Evolutionary conservation across 192 early-diverging fungal genomes (phyloP).

Genomic region (Backusella australiensis): DNA sequence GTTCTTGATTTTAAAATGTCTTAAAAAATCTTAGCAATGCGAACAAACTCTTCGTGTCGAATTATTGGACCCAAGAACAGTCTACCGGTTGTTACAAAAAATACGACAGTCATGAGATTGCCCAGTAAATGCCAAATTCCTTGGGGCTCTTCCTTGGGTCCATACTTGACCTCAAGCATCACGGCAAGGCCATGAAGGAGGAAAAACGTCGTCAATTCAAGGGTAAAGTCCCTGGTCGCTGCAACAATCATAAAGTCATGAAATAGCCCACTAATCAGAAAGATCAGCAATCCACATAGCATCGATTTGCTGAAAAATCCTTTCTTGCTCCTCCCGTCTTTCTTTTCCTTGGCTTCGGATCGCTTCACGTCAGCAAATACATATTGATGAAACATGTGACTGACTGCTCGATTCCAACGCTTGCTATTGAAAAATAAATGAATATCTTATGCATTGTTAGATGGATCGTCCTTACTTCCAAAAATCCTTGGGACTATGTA

Average conservation of each 20-base stretch:
- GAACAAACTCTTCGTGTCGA: constrained; percentile 6
- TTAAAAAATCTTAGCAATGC: background rate
- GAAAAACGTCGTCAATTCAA: constrained; percentile 3
- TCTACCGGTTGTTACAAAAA: constrained; percentile 9
- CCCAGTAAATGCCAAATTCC: constrained; percentile 6
- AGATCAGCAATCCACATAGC: background rate
- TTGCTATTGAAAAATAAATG: background rate
- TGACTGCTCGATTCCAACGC: constrained; percentile 1
- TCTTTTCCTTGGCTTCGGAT: background rate
- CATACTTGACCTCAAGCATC: background rate
- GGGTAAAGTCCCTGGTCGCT: background rate
- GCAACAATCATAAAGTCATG: constrained; percentile 14
- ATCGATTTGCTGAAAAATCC: background rate
- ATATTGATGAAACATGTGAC: background rate
- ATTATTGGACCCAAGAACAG: constrained; percentile 2
- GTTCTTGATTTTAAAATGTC: background rate
- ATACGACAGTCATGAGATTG: background rate
- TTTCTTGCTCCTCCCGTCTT: background rate
- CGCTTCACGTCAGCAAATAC: background rate
- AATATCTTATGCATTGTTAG: no score
- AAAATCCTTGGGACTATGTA: constrained; percentile 11
- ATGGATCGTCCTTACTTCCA: constrained; percentile 8
- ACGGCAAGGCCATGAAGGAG: background rate
- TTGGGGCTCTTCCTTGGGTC: background rate
- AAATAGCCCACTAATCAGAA: background rate